Percentiles rank a stretch among this genome's conserved stretches.
Evolutionary conservation across 805 yeast species (phyloP).

Genomic region (Saturnispora serradocipensis): DNA sequence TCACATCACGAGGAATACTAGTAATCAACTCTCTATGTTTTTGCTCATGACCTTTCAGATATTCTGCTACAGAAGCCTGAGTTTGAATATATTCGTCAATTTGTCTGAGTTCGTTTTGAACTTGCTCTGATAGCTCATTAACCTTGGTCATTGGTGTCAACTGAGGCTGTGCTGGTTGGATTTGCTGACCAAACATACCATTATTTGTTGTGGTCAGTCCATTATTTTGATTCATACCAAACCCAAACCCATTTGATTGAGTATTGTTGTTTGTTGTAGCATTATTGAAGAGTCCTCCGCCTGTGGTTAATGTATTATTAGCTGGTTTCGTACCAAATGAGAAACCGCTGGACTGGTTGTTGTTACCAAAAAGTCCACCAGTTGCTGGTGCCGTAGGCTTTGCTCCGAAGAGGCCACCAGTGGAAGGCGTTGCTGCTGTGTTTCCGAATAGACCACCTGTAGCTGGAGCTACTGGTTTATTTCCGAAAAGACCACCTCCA

Average conservation of each 20-base stretch:
- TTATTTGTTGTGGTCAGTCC: slow-evolving; percentile 1
- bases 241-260: neutral
- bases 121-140: slow-evolving; percentile 62
- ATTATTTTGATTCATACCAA: slow-evolving; percentile 7
- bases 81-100: slow-evolving; percentile 63
- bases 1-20: slow-evolving; percentile 66
- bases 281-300: slow-evolving; percentile 32
- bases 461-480: slow-evolving; percentile 9
- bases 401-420: slow-evolving; percentile 15
- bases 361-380: slow-evolving; percentile 16
- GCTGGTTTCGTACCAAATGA: slow-evolving; percentile 17
- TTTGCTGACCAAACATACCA: slow-evolving; percentile 10
- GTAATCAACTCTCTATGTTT: slow-evolving; percentile 56
- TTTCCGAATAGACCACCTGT: slow-evolving; percentile 30
- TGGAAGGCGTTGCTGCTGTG: too few relatives aligned
- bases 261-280: neutral
- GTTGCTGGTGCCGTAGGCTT: slow-evolving; percentile 9
- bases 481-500: slow-evolving; percentile 21
- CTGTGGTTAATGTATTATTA: neutral
- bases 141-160: slow-evolving; percentile 70
- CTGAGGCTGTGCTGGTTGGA: slow-evolving; percentile 35
- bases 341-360: slow-evolving; percentile 14
- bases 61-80: slow-evolving; percentile 65
- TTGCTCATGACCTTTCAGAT: slow-evolving; percentile 49
- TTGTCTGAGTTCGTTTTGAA: slow-evolving; percentile 60